Base-by-base conservation (phyloP, 257 asterid species). In the Gentiana dahurica region DNA sequence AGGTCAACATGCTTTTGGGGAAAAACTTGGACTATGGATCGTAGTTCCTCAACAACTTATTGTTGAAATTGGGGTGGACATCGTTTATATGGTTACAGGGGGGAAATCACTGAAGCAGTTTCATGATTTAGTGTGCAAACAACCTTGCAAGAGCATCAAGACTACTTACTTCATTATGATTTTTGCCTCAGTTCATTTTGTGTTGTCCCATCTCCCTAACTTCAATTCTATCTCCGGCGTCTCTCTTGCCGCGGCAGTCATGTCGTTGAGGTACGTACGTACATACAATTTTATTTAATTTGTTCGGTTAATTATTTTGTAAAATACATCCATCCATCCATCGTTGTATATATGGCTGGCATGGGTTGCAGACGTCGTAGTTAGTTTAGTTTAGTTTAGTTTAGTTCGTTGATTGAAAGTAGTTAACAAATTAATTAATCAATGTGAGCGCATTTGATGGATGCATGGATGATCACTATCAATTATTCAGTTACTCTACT, bases 81-180 rank as follows among this genome's bases (percentile, higher is more conserved):
- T 82, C 3, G 90, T 82, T 0, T 82, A 82, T 53, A 82, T 79
- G 90, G 75, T 82, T 51, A 70, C 83, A 2, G 90, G 79, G 0
- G 90, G 90, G 3, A 68, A 69, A 53, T 82, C 86, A 1, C 60
- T 82, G 3, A 62, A 66, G 67, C 74, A 82, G 51, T 58, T 79
- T 52, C 75, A 71, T 8, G 53, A 73, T 3, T 59, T 70, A 0
- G 56, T 68, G 10, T 59, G 79, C 37, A 41, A 41, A 41, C 48
- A 72, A 1, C 33, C 38, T 3, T 68, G 78, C 64, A 46, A 51
- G 2, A 34, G 51, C 4, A 64, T 81, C 13, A 72, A 10, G 45
- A 62, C 65, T 32, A 58, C 83, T 4, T 67, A 58, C 35, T 76
- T 71, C 63, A 81, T 75, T 6, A 59, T 67, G 65, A 78, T 78